Evolutionary conservation across 768 basidiomycete species (phyloP).

Genomic region (Kwoniella newhampshirensis): DNA sequence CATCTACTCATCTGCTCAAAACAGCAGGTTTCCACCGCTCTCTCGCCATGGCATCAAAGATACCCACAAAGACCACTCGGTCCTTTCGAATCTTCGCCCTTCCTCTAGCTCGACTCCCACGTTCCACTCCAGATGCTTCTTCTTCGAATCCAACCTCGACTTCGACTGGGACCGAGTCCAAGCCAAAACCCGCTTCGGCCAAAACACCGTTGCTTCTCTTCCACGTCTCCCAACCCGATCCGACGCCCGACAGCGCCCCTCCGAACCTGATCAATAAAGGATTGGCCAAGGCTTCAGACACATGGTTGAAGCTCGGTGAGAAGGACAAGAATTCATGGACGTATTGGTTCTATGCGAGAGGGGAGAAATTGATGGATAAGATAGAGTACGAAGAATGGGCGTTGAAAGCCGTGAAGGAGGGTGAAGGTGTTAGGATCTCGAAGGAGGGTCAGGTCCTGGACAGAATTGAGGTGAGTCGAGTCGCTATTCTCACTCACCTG

Average conservation of each 20-base stretch:
- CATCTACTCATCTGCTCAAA: too few relatives aligned
- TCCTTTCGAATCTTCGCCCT: constrained; percentile 49
- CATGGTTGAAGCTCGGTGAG: constrained; percentile 47
- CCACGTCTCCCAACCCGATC: constrained; percentile 35
- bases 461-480: constrained; percentile 41
- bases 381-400: constrained; percentile 55
- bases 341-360: constrained; percentile 46
- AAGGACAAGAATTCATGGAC: constrained; percentile 44
- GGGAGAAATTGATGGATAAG: constrained; percentile 54
- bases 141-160: constrained; percentile 9
- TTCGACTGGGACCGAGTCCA: not conserved
- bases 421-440: constrained; percentile 39
- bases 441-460: constrained; percentile 30
- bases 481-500: constrained; percentile 7
- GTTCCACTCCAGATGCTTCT: not conserved
- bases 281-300: constrained; percentile 36
- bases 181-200: constrained; percentile 1
- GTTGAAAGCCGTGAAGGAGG: constrained; percentile 49
- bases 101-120: constrained; percentile 46
- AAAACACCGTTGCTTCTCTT: constrained; percentile 30
- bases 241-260: constrained; percentile 3
- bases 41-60: constrained; percentile 15
- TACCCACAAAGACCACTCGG: constrained; percentile 3
- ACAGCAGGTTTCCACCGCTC: too few relatives aligned
- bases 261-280: constrained; percentile 17